These are phyloP conservation scores for Pestalotiopsis sp. DNA, from an alignment of 2,329 filamentous ascomycete species.

Conservation along the genomic window DNA sequence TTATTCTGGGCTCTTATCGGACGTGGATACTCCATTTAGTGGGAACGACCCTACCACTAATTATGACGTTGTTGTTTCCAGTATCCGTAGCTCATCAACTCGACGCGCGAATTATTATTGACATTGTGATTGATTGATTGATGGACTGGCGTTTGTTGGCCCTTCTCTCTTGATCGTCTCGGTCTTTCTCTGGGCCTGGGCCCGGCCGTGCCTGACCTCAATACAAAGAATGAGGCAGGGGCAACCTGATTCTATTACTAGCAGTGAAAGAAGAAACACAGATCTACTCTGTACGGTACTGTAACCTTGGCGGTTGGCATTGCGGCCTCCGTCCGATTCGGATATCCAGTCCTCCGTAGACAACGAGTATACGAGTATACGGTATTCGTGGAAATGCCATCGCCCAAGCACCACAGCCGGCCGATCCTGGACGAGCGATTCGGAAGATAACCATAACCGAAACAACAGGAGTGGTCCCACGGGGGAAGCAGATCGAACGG, in stretches of 20 bases:
- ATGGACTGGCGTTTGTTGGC: not conserved
- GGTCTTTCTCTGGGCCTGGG: no score
- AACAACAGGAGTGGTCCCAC: not conserved
- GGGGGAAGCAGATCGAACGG: not conserved
- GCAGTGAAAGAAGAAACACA: not conserved
- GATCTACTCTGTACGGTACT: not conserved
- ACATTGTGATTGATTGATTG: not conserved
- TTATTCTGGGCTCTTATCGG: slow-evolving; percentile 4
- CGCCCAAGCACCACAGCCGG: not conserved
- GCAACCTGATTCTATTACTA: not conserved
- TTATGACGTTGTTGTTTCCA: not conserved
- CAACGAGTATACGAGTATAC: not conserved
- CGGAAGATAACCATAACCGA: not conserved
- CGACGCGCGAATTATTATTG: not conserved
- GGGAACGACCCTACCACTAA: not conserved
- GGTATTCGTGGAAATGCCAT: not conserved
- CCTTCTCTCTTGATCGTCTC: no score
- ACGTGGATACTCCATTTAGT: slow-evolving; percentile 6
- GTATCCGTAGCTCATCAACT: not conserved
- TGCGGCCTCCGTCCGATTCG: not conserved
- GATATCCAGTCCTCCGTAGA: not conserved
- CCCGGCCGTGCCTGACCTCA: not conserved
- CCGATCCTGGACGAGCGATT: not conserved
- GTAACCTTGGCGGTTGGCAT: not conserved
- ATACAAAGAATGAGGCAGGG: not conserved